Evolutionary conservation across 73 alveolate species (phyloP), one percentile per base, ranked within the genome.

Genomic region (Paramecium bursaria): DNA sequence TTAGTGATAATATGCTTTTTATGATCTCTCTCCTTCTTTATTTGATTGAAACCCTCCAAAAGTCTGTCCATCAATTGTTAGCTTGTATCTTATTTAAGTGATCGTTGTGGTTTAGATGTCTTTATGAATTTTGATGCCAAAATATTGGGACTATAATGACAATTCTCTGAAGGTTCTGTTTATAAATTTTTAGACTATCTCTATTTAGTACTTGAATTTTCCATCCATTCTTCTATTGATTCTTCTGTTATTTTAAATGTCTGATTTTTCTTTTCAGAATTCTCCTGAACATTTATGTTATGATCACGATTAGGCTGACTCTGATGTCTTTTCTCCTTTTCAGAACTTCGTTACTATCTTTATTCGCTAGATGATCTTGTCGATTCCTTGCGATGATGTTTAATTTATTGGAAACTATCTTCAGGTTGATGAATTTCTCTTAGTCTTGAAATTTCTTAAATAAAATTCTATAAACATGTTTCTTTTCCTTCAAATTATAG

Each of bases 171-270:
- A 5, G 80, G 57, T 35, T 61, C 80, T 6, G 80, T 61, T 2
- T 22, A 39, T 39, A 39, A 11, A 39, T 39, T 39, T 39, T 39
- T 39, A 39, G 5, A 7, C 11, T 39, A 23, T 33, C 55, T 33
- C 31, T 61, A 17, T 17, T 61, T 61, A 17, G 80, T 35, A 4
- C 26, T 61, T 1, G 80, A 61, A 61, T 61, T 61, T n/a, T 61
- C 80, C 52, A 61, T 61, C 80, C 80, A 61, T 61, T 61, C 80
- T 10, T 61, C 80, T 23, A 61, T 61, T 3, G 80, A 61, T 61
- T 61, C 80, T 35, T 61, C 55, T 9, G 80, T 61, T 3, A 61
- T 61, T 35, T 61, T 61, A 35, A 61, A 61, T 0, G 80, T 61
- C 5, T 47, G 17, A 55, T 52, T 61, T 21, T 61, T 31, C 26